These are phyloP conservation scores for Rhizopus sp. DNA, from an alignment of 371 early-diverging fungal genomes.

Conservation along the genomic window DNA sequence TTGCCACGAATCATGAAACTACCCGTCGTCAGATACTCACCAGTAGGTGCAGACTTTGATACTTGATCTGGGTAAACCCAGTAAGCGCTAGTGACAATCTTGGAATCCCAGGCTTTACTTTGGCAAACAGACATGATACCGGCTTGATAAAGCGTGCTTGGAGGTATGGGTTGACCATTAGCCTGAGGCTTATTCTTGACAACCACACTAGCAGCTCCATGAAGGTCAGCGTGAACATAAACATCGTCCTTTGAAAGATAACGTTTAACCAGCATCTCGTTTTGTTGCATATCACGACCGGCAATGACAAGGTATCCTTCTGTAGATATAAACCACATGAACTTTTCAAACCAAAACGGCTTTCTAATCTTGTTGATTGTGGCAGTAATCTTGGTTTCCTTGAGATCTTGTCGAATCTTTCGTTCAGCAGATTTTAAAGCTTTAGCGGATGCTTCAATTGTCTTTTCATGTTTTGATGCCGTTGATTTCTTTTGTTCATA, in stretches of 20 bases:
- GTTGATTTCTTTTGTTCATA: constrained; percentile 85
- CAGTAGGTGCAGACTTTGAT: constrained; percentile 95
- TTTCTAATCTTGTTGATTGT: constrained; percentile 87
- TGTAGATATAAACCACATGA: constrained; percentile 96
- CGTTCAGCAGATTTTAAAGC: constrained; percentile 90
- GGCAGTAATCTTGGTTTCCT: constrained; percentile 71
- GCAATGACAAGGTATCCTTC: constrained; percentile 96
- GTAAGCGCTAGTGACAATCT: constrained; percentile 94
- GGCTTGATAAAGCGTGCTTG: constrained; percentile 92
- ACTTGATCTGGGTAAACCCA: constrained; percentile 95
- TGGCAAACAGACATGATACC: constrained; percentile 96
- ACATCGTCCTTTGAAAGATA: constrained; percentile 83
- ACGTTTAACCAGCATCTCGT: constrained; percentile 95
- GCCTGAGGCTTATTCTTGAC: constrained; percentile 82
- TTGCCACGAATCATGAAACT: constrained; percentile 98
- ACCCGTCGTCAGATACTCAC: constrained; percentile 95
- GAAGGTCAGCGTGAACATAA: constrained; percentile 97
- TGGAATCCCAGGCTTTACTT: constrained; percentile 98
- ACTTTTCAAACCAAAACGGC: constrained; percentile 99
- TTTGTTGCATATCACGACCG: constrained; percentile 97
- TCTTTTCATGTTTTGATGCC: constrained; percentile 88
- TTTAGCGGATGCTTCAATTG: constrained; percentile 78
- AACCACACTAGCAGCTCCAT: constrained; percentile 94
- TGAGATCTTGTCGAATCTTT: constrained; percentile 83
- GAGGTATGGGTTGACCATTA: constrained; percentile 75